Conservation (phyloP, 192 early-diverging fungal genomes). For the Chytriomyces sp. region DNA sequence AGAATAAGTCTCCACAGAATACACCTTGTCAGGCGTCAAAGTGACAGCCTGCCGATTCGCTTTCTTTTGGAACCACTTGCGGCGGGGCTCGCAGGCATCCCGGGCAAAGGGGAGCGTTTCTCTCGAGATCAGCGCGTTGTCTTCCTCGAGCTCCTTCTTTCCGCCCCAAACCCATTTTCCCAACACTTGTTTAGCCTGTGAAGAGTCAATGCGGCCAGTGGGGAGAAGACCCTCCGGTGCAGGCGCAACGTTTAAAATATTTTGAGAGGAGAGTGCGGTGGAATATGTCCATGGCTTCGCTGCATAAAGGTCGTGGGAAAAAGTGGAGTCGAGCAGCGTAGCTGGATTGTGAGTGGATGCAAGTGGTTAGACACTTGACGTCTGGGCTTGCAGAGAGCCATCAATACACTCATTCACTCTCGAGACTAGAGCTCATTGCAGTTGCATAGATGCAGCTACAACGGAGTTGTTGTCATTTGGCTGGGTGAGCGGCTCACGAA, state of each 20-base stretch:
- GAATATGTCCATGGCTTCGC: slow-evolving; percentile 10
- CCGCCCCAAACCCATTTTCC: slow-evolving; percentile 42
- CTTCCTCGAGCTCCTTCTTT: slow-evolving; percentile 26
- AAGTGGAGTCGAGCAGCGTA: slow-evolving; percentile 9
- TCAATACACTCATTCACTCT: too few relatives aligned
- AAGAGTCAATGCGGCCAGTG: background rate
- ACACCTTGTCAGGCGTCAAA: slow-evolving; percentile 35
- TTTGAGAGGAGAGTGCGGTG: slow-evolving; percentile 2
- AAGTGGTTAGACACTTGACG: too few relatives aligned
- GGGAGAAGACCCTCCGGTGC: slow-evolving; percentile 5
- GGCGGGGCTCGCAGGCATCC: slow-evolving; percentile 24
- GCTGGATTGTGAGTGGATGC: too few relatives aligned
- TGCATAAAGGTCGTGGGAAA: slow-evolving; percentile 9
- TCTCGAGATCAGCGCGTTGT: slow-evolving; percentile 17
- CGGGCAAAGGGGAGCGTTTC: slow-evolving; percentile 10
- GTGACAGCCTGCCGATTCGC: slow-evolving; percentile 15
- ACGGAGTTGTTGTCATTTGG: too few relatives aligned
- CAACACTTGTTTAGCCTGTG: slow-evolving; percentile 10
- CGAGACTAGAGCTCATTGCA: too few relatives aligned
- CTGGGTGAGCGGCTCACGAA: too few relatives aligned
- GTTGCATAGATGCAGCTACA: too few relatives aligned
- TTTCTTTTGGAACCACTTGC: slow-evolving; percentile 41
- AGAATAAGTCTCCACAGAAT: slow-evolving; percentile 49
- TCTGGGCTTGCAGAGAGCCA: too few relatives aligned
- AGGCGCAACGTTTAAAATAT: background rate